Evolutionary conservation across 345 rosid species (phyloP).

Genomic region (Arabidopsis arenosa): DNA sequence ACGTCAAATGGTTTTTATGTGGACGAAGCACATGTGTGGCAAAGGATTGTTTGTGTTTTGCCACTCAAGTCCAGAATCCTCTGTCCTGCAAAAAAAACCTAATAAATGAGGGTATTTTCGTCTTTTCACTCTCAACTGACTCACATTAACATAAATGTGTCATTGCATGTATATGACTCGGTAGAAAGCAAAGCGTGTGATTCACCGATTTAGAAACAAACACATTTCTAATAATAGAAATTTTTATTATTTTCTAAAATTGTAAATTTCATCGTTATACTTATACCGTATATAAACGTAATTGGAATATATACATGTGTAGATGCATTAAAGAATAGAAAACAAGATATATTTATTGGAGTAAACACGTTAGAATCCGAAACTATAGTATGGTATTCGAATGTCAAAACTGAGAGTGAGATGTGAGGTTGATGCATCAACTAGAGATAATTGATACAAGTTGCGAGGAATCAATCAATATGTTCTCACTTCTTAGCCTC

Average conservation of each 20-base stretch:
- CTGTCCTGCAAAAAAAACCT: neutral
- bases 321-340: constrained; percentile 34
- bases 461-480: constrained; percentile 36
- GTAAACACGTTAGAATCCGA: constrained; percentile 43
- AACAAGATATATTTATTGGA: constrained; percentile 34
- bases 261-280: neutral
- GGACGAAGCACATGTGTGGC: constrained; percentile 47
- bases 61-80: constrained; percentile 19
- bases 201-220: constrained; percentile 26
- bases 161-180: constrained; percentile 25
- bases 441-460: constrained; percentile 33
- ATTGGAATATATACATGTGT: neutral
- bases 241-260: neutral
- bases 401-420: constrained; percentile 44
- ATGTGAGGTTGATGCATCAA: constrained; percentile 40
- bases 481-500: constrained; percentile 27
- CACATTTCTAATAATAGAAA: constrained; percentile 29
- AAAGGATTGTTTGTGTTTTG: constrained; percentile 38
- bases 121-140: neutral
- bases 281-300: neutral
- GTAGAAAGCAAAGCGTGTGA: constrained; percentile 34
- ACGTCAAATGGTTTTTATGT: constrained; percentile 46
- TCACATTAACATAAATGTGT: neutral
- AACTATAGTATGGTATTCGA: constrained; percentile 39
- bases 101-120: constrained; percentile 24